phyloP scores from a whole-genome alignment of 2,329 filamentous ascomycete genomes.

The Ceratocystis papillata region DNA sequence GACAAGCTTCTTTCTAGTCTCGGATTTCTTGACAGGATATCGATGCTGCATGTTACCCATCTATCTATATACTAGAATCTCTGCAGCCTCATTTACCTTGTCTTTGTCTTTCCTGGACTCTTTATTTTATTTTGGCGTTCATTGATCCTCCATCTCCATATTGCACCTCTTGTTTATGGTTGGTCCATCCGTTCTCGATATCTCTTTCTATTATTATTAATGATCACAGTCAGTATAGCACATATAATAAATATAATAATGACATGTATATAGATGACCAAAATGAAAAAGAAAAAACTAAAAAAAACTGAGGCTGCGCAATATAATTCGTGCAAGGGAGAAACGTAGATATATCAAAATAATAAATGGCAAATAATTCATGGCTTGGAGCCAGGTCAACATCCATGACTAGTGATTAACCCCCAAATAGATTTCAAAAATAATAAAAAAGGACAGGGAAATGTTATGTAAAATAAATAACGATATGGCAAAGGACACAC shows the following conservation, averaged over 20 bases:
- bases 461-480: slow-evolving; percentile 27
- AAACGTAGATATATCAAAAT: slow-evolving; percentile 25
- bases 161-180: not conserved
- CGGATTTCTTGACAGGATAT: not conserved
- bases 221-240: not conserved
- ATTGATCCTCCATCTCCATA: not conserved
- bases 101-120: not conserved
- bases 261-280: not conserved
- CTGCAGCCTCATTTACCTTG: not conserved
- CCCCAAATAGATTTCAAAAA: slow-evolving; percentile 26
- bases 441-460: slow-evolving; percentile 28
- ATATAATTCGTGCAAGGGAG: not conserved
- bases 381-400: not conserved
- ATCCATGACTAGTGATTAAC: slow-evolving; percentile 18
- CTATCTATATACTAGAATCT: too few species aligned
- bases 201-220: not conserved
- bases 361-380: slow-evolving; percentile 26
- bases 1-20: not conserved
- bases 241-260: not conserved
- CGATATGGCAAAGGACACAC: slow-evolving; percentile 24
- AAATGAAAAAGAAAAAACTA: not conserved
- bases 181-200: not conserved
- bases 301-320: slow-evolving; percentile 10
- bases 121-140: not conserved
- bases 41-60: not conserved